Evolutionary conservation across 2,329 filamentous ascomycete genomes (phyloP), one percentile per base, ranked within the genome.

Genomic region (Tolypocladium tundrense): DNA sequence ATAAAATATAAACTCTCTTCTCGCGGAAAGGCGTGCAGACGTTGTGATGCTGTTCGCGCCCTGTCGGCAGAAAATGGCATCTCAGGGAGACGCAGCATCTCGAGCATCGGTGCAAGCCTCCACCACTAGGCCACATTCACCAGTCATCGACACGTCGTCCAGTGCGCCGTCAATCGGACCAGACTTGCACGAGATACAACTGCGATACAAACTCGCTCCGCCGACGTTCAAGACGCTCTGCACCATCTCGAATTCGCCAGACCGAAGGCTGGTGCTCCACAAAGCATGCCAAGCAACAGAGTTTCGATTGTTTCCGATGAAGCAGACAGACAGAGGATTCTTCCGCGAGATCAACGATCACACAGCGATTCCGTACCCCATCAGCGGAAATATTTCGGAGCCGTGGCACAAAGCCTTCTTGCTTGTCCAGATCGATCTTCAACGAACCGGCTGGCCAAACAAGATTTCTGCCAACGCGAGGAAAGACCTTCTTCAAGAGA

Each of bases 371-470:
- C 73, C 72, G 2, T 77, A 76, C 59, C 69, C 66, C 2, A 57
- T 77, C 16, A 59, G 57, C 13, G 71, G 69, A 35, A 55, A 60
- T 50, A 72, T 92, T 31, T 79, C 82, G 4, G 73, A 82, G 2
- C 77, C 85, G 7, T 81, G 84, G 54, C 89, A 94, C 66, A 95
- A 95, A 66, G 80, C 87, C 1, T 91, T 86, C 13, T 76, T 95
- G 5, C 77, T 94, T 48, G 81, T 91, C 21, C 90, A 95, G 69
- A 78, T 85, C 10, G 82, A 89, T 54, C 78, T 93, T 7, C 83
- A 85, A 16, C 79, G 77, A 41, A 75, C 85, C 2, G 84, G 87
- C 0, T 80, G 84, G 62, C 84, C 86, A 1, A 74, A 75, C 16
- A 81, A 82, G 40, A 62, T 77, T 31, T 67, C 70, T 2, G 65